Base-by-base conservation (phyloP, 495 filamentous ascomycete genomes). In the Penicillium canariense region DNA sequence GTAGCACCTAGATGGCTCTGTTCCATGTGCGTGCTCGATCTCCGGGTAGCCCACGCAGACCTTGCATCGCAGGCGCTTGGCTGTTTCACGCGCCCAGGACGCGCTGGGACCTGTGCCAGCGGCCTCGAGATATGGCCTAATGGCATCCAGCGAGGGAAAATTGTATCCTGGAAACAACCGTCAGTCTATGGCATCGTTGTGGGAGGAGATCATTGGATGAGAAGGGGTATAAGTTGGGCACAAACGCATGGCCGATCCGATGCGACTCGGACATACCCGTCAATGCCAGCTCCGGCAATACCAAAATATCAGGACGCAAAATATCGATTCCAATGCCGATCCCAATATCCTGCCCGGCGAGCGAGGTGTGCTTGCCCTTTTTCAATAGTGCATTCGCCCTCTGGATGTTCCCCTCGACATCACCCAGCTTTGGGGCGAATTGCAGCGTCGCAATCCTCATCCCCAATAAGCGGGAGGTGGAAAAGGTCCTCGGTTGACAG, bases 11-110 rank as follows among this genome's bases (percentile, higher is more conserved):
- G 77, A 57, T 68, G 58, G n/a, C 0, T 56, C 52, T 18, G 48
- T 22, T 26, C 15, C 34, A 9, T 44, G 50, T 8, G 12, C 46
- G 17, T 22, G 53, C 28, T 72, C 66, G 10, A 80, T 79, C 68
- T 98, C 94, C 0, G 94, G 91, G 62, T 97, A 98, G 10, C 94
- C 93, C 6, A 91, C 86, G 22, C 84, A 87, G n/a, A 97, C 90
- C 55, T 83, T 80, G 69, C 92, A 96, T 14, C 81, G 73, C 53
- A 91, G 77, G 47, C 84, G 85, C 50, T 77, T 70, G 15, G 94
- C 94, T 5, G 81, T 87, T 20, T 79, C 79, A 25, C 81, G 78
- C 1, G 94, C 94, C 94, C 94, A 98, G 39, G 81, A 64, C 3
- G 89, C 85, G 36, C 85, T 89, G 31, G 84, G 82, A 1, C 94